Evolutionary conservation across 2,329 filamentous ascomycete species (phyloP).

Genomic region (Drechslerella dactyloides): DNA sequence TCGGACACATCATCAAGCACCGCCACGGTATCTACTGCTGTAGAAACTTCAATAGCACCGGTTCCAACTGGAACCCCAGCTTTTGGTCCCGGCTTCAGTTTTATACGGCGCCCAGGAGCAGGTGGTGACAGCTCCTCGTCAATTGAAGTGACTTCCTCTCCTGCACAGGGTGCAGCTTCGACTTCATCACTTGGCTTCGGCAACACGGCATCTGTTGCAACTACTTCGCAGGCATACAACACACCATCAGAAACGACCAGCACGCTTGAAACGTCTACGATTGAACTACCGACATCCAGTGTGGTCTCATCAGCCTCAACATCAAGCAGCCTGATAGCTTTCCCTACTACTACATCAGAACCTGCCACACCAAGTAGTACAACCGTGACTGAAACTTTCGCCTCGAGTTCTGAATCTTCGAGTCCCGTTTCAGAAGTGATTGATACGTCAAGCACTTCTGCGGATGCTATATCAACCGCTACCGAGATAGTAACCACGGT

Average conservation of each 20-base stretch:
- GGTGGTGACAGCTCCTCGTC: constrained; percentile 7
- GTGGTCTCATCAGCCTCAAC: neutral
- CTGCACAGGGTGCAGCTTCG: too few species aligned
- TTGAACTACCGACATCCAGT: too few species aligned
- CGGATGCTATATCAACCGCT: neutral
- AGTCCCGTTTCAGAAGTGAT: too few species aligned
- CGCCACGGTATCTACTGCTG: neutral
- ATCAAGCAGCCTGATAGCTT: neutral
- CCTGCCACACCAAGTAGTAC: neutral
- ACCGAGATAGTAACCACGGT: constrained; percentile 2
- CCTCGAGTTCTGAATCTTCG: too few species aligned
- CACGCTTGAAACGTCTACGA: too few species aligned
- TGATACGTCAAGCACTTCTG: neutral
- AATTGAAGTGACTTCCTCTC: neutral
- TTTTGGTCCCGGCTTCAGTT: constrained; percentile 29
- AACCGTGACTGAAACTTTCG: neutral
- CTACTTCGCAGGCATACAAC: too few species aligned
- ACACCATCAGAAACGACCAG: too few species aligned
- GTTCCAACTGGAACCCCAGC: constrained; percentile 20
- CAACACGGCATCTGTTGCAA: neutral
- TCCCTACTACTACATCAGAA: constrained; percentile 1
- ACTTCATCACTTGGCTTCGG: neutral
- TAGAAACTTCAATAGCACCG: neutral
- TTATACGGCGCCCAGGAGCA: constrained; percentile 16
- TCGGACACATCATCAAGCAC: constrained; percentile 1